These are phyloP conservation scores for Cercospora zeina DNA, from an alignment of 2,329 filamentous ascomycete species.

Conservation along the genomic window DNA sequence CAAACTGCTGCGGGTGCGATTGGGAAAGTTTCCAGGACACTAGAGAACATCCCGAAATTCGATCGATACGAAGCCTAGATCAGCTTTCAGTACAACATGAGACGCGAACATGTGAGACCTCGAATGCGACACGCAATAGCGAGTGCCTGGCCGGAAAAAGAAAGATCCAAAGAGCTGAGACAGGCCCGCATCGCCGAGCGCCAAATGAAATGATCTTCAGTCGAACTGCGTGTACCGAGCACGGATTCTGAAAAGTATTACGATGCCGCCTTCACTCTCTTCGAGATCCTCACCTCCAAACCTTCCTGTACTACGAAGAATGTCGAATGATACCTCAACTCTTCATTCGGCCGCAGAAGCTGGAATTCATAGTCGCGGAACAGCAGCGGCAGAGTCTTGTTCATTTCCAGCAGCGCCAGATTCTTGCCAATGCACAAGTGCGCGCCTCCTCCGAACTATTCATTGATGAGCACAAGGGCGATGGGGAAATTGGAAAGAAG, in stretches of 20 bases:
- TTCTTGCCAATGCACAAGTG: slow-evolving; percentile 36
- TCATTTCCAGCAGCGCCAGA: slow-evolving; percentile 35
- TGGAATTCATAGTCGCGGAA: slow-evolving; percentile 57
- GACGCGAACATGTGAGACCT: neutral
- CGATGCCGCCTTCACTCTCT: slow-evolving; percentile 28
- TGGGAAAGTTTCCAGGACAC: neutral
- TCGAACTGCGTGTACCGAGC: neutral
- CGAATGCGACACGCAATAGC: neutral
- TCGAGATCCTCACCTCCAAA: slow-evolving; percentile 52
- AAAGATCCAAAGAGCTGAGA: neutral
- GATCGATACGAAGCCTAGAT: too few species aligned
- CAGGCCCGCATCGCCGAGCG: neutral
- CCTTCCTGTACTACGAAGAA: slow-evolving; percentile 63
- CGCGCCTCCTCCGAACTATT: slow-evolving; percentile 31
- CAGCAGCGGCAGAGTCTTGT: slow-evolving; percentile 41
- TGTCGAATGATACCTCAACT: slow-evolving; percentile 56
- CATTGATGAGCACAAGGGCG: slow-evolving; percentile 14
- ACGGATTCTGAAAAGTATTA: neutral
- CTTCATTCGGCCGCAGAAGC: slow-evolving; percentile 53
- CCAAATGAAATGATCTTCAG: neutral
- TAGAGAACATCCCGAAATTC: neutral
- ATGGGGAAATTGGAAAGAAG: neutral
- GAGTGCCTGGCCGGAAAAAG: neutral
- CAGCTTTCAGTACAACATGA: neutral
- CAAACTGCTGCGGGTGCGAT: neutral